phyloP scores from a whole-genome alignment of 169 alveolate genomes.

The Perkinsus chesapeaki region DNA sequence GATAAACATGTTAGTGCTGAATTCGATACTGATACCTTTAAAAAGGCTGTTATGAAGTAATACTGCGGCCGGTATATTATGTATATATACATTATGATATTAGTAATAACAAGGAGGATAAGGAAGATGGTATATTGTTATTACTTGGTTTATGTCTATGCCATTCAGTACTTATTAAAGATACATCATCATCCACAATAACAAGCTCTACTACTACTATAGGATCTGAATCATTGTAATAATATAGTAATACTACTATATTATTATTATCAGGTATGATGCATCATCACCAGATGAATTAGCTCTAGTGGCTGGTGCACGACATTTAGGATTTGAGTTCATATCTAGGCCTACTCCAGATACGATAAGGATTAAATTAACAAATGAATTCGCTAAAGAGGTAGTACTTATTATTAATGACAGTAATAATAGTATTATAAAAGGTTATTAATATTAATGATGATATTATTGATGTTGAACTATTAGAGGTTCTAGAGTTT shows the following conservation, averaged over 20 bases:
- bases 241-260: too few relatives aligned
- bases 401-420: neutral
- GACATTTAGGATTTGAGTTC: conserved; percentile 55
- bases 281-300: conserved; percentile 77
- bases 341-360: conserved; percentile 42
- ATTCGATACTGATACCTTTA: neutral
- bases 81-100: too few relatives aligned
- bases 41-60: neutral
- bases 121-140: too few relatives aligned
- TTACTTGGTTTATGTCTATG: neutral
- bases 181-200: too few relatives aligned
- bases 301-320: conserved; percentile 64
- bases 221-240: neutral
- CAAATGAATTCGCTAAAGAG: neutral
- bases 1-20: neutral
- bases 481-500: conserved; percentile 79
- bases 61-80: too few relatives aligned
- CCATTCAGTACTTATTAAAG: neutral
- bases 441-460: neutral
- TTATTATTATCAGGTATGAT: too few relatives aligned
- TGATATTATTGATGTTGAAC: conserved; percentile 13
- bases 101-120: too few relatives aligned
- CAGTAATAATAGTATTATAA: neutral
- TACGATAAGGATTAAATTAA: neutral
- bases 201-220: too few relatives aligned